Evolutionary conservation across 1,139 yeast genomes (phyloP).

Genomic region (Pneumocystis carinii): DNA sequence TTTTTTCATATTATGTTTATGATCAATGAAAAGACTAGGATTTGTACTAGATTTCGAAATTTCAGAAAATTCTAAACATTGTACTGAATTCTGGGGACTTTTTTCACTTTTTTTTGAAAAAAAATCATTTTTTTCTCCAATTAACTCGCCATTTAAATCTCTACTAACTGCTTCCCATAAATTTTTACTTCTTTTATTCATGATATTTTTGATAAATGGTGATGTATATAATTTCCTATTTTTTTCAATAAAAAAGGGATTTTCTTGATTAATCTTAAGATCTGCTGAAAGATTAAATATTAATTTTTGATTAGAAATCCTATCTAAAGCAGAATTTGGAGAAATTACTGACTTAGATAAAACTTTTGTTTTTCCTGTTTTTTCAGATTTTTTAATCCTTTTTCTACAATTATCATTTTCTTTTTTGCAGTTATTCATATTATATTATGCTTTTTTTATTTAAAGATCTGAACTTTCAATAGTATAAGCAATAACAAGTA

Average conservation of each 20-base stretch:
- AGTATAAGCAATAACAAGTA: background rate
- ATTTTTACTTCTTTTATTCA: background rate
- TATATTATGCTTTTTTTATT: background rate
- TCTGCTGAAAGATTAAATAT: background rate
- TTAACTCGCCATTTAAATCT: background rate
- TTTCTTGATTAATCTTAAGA: background rate
- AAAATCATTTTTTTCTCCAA: background rate
- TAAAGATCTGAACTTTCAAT: background rate
- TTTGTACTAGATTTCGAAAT: background rate
- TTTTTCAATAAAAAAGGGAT: background rate
- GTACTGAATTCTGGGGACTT: background rate
- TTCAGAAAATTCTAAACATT: background rate
- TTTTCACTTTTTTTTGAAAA: background rate
- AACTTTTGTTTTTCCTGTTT: background rate
- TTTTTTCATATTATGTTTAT: background rate
- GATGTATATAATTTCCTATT: background rate
- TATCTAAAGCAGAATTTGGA: background rate
- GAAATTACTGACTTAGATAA: background rate
- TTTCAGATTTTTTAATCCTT: background rate
- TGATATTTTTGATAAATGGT: background rate
- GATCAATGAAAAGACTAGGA: background rate
- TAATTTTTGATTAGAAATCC: background rate
- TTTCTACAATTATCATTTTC: background rate
- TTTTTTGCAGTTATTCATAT: background rate
- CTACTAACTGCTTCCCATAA: background rate